A percentile compares a stretch with the other conserved stretches of the same genome.
Conservation (phyloP, 2,329 filamentous ascomycete species). For the Talaromyces sp. region DNA sequence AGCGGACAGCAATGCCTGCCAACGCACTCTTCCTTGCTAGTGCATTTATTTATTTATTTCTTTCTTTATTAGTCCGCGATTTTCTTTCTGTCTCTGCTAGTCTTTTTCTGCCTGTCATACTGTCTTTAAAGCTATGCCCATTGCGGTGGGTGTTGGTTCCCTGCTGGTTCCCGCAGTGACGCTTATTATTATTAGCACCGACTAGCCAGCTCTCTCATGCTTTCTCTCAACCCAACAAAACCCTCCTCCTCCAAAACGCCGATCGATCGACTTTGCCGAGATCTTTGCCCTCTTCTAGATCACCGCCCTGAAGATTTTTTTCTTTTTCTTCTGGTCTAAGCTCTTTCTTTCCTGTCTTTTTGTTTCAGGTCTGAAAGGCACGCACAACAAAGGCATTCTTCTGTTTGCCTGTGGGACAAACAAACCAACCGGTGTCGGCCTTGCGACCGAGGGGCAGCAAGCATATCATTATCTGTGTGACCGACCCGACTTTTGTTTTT, state of each 20-base stretch:
- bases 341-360: not conserved
- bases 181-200: not conserved
- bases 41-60: not conserved
- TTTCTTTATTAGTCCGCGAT: not conserved
- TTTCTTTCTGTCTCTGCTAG: not conserved
- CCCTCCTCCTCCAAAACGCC: not conserved
- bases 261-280: not conserved
- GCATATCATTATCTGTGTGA: not conserved
- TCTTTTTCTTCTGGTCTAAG: not conserved
- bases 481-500: not conserved
- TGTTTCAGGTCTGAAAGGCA: not conserved
- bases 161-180: not conserved
- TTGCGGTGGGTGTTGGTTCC: not conserved
- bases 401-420: not conserved
- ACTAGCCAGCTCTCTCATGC: not conserved
- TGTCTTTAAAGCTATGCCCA: not conserved
- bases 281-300: not conserved
- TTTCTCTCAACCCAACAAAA: not conserved
- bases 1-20: not conserved
- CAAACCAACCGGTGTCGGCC: not conserved
- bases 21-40: not conserved
- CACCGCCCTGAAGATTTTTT: not conserved
- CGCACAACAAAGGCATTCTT: not conserved
- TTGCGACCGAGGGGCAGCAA: not conserved
- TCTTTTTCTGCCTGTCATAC: not conserved